Percentiles rank a stretch among this genome's conserved stretches.
phyloP scores from a whole-genome alignment of 164 flowering plant genomes.

The Chimonanthus praecox region DNA sequence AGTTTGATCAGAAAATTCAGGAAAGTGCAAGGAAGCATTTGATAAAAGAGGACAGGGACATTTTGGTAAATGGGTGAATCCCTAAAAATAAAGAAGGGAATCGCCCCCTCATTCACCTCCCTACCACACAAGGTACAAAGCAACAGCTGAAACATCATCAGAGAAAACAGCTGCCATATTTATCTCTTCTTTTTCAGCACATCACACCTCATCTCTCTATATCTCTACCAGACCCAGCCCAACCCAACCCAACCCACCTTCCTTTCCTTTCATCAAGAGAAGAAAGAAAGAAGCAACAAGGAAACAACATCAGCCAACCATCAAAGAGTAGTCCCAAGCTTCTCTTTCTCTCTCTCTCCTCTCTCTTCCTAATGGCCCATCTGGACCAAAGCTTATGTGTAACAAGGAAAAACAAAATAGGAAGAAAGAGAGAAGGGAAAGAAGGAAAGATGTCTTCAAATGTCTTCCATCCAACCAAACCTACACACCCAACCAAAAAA shows the following conservation, averaged over 20 bases:
- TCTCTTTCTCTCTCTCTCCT: neutral
- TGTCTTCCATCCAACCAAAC: constrained; percentile 33
- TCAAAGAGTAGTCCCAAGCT: neutral
- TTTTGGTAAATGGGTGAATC: neutral
- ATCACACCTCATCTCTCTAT: neutral
- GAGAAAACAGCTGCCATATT: neutral
- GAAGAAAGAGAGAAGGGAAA: neutral
- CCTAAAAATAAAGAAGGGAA: neutral
- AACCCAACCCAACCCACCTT: neutral
- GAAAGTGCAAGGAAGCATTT: neutral
- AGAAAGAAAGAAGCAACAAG: neutral
- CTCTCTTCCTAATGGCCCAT: constrained; percentile 40
- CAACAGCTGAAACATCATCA: neutral
- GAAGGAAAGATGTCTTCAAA: constrained; percentile 28
- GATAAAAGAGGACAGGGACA: neutral
- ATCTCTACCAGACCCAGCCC: neutral
- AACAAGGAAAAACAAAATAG: constrained; percentile 19
- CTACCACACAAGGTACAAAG: neutral
- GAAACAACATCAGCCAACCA: constrained; percentile 1
- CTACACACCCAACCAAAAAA: neutral
- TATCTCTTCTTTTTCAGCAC: neutral
- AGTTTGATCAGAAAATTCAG: neutral
- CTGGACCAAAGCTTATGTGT: constrained; percentile 42
- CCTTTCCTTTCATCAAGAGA: neutral
- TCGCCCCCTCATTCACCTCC: neutral